phyloP scores from a whole-genome alignment of 2,329 filamentous ascomycete genomes.

The Apiospora koreana region DNA sequence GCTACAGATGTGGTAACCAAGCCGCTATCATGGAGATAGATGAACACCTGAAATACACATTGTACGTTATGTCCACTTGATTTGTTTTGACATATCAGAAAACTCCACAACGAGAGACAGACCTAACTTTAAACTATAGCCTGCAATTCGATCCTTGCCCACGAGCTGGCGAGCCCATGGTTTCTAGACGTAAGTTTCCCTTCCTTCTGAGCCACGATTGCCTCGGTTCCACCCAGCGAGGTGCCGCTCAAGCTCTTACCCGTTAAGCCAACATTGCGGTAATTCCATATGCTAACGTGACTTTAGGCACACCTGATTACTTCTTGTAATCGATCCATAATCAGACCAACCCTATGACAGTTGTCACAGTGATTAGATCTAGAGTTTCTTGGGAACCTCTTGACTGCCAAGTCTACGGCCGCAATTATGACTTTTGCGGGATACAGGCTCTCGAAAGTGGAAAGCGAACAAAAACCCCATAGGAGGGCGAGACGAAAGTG shows the following conservation, averaged over 20 bases:
- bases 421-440: not conserved
- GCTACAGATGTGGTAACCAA: conserved; percentile 98
- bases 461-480: not conserved
- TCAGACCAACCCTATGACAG: conserved; percentile 4
- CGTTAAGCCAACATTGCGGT: not conserved
- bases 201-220: not conserved
- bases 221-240: not conserved
- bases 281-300: conserved; percentile 19
- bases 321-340: conserved; percentile 71
- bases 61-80: conserved; percentile 64
- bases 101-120: not conserved
- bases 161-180: conserved; percentile 96
- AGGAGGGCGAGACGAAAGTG: not conserved
- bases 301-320: conserved; percentile 86
- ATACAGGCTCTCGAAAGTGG: not conserved
- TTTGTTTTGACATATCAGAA: not conserved
- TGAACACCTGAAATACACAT: conserved; percentile 98
- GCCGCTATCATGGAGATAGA: conserved; percentile 99
- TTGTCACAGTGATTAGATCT: not conserved
- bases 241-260: not conserved
- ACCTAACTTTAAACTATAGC: conserved; percentile 51
- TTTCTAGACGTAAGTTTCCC: conserved; percentile 73
- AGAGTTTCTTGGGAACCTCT: not conserved
- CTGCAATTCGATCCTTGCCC: conserved; percentile 99
- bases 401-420: not conserved